Percentiles rank a stretch among this genome's conserved stretches.
These are phyloP conservation scores for Antitrichia curtipendula DNA, from an alignment of 225 moss, liverwort and hornwort species.

Conservation along the genomic window DNA sequence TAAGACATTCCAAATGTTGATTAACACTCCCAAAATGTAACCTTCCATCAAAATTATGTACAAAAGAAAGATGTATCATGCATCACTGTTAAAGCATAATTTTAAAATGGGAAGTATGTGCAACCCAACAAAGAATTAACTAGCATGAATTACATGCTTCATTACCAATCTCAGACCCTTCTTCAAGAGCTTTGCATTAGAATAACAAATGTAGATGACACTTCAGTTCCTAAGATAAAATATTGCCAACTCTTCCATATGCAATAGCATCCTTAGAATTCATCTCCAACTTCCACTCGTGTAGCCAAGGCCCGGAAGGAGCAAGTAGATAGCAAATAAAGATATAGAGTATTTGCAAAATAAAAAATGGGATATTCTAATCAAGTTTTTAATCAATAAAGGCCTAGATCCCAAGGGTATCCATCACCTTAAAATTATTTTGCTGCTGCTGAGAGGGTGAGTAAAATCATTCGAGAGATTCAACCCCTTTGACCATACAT, in stretches of 20 bases:
- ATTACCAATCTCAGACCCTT: background rate
- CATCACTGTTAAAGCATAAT: background rate
- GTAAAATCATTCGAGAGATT: conserved; percentile 2
- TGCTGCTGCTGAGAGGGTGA: background rate
- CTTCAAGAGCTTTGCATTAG: background rate
- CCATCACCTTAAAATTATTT: background rate
- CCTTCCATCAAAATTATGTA: background rate
- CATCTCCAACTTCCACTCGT: background rate
- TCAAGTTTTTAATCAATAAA: background rate
- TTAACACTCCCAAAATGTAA: background rate
- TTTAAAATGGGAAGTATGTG: background rate
- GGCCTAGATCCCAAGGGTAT: background rate
- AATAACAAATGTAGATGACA: background rate
- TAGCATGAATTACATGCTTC: background rate
- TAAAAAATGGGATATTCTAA: background rate
- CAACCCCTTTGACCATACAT: conserved; percentile 2
- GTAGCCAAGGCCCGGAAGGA: background rate
- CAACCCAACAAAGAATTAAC: background rate
- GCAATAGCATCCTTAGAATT: background rate
- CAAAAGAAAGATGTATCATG: background rate
- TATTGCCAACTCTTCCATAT: background rate
- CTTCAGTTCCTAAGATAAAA: background rate
- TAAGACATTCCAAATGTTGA: background rate
- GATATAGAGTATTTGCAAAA: background rate
- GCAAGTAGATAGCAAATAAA: background rate